Evolutionary conservation across 2,329 filamentous ascomycete genomes (phyloP).

Genomic region (Arthrobotrys conoides): DNA sequence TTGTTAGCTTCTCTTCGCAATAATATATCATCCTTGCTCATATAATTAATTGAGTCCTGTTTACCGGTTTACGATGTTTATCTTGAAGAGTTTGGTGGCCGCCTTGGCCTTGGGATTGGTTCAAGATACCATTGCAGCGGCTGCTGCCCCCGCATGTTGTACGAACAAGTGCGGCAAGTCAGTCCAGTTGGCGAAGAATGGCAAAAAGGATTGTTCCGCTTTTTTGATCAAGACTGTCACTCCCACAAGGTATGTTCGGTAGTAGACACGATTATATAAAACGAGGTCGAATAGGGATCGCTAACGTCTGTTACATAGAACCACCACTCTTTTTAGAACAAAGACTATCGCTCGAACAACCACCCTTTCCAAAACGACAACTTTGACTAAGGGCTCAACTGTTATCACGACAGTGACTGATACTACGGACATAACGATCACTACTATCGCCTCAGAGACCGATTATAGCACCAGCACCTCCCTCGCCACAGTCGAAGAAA

Average conservation of each 20-base stretch:
- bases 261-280: not conserved
- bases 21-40: not conserved
- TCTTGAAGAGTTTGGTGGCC: conserved; percentile 49
- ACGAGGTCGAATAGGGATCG: not conserved
- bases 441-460: conserved; percentile 33
- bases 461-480: conserved; percentile 38
- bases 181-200: conserved; percentile 34
- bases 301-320: not conserved
- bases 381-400: conserved; percentile 1
- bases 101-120: conserved; percentile 42
- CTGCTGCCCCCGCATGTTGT: conserved; percentile 18
- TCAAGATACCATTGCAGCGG: conserved; percentile 30
- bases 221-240: conserved; percentile 41
- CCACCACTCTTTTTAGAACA: not conserved
- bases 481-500: conserved; percentile 34
- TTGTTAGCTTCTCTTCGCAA: not conserved
- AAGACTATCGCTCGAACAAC: conserved; percentile 18
- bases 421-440: conserved; percentile 32
- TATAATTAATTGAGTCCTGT: too few relatives aligned
- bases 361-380: conserved; percentile 33
- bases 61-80: conserved; percentile 24
- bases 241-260: conserved; percentile 29
- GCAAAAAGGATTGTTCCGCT: conserved; percentile 42
- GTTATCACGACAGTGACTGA: conserved; percentile 16
- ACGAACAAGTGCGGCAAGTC: conserved; percentile 51